These are phyloP conservation scores for Oryza meridionalis DNA, from an alignment of 176 grass and related monocot species.

Conservation along the genomic window DNA sequence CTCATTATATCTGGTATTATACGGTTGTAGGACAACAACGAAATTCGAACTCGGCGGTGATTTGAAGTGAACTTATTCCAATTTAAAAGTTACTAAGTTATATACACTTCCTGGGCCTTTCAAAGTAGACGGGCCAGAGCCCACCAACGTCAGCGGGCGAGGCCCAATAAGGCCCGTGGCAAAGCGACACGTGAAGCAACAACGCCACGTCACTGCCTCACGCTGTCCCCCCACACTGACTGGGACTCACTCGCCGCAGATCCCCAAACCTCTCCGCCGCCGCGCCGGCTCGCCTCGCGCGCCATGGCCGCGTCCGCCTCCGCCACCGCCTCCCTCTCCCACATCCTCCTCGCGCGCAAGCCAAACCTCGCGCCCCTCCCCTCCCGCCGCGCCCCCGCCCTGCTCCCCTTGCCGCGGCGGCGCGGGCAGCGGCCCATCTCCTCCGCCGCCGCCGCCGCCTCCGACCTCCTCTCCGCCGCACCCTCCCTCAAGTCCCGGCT, in stretches of 20 bases:
- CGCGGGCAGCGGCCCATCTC: background rate
- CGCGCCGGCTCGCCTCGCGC: conserved; percentile 44
- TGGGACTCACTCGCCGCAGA: background rate
- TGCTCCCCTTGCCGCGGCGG: conserved; percentile 23
- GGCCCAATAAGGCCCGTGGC: too few relatives aligned
- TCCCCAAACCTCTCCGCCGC: conserved; percentile 16
- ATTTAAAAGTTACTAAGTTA: too few relatives aligned
- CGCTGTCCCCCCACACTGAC: too few relatives aligned
- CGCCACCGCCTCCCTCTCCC: conserved; percentile 33
- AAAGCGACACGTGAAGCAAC: too few relatives aligned
- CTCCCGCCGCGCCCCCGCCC: background rate
- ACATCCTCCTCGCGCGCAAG: conserved; percentile 29
- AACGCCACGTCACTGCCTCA: too few relatives aligned
- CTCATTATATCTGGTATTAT: too few relatives aligned
- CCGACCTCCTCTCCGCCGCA: conserved; percentile 31
- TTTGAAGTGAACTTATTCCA: too few relatives aligned
- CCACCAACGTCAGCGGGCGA: too few relatives aligned
- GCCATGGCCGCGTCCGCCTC: conserved; percentile 41
- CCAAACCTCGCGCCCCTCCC: conserved; percentile 7
- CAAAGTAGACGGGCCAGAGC: too few relatives aligned
- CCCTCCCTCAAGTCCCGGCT: conserved; percentile 70
- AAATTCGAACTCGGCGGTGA: too few relatives aligned
- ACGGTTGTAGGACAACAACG: too few relatives aligned
- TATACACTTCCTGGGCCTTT: too few relatives aligned
- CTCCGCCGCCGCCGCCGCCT: conserved; percentile 40